Evolutionary conservation across 768 basidiomycete species (phyloP).

Genomic region (Boletus speciosus): DNA sequence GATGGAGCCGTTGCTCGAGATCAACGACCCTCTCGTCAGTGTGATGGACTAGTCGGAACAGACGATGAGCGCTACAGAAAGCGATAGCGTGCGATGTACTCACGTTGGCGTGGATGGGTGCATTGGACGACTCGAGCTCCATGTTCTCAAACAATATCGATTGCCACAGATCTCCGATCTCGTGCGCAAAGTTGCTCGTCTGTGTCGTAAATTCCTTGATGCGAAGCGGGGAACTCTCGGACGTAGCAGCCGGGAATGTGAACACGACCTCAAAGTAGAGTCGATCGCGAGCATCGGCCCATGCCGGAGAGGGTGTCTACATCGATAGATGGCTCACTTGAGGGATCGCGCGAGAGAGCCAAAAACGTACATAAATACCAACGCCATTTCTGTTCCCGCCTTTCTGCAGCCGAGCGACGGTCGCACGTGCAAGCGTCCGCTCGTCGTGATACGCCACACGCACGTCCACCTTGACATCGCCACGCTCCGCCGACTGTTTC

Average conservation of each 20-base stretch:
- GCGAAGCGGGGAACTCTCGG: conserved; percentile 10
- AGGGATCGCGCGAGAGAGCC: background rate
- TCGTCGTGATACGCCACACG: conserved; percentile 26
- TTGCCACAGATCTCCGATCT: conserved; percentile 26
- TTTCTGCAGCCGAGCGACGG: conserved; percentile 31
- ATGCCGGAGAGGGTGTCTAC: conserved; percentile 15
- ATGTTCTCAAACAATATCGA: conserved; percentile 29
- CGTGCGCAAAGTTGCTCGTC: conserved; percentile 29
- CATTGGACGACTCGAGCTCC: conserved; percentile 21
- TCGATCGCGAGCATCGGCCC: conserved; percentile 6
- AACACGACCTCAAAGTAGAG: conserved; percentile 29
- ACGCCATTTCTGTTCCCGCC: conserved; percentile 30
- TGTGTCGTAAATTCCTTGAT: conserved; percentile 29
- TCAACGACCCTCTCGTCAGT: conserved; percentile 18
- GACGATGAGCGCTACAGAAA: background rate
- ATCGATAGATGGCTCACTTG: background rate
- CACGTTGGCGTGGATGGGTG: conserved; percentile 29
- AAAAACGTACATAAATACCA: conserved; percentile 34
- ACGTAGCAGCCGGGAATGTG: conserved; percentile 24
- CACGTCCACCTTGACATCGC: conserved; percentile 28
- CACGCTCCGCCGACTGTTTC: conserved; percentile 7
- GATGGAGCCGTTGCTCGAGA: conserved; percentile 35
- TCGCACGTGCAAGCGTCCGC: conserved; percentile 24
- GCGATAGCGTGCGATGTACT: background rate
- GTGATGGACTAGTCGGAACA: conserved; percentile 29